phyloP scores from a whole-genome alignment of 2,329 filamentous ascomycete species.

The Sporothrix luriei region DNA sequence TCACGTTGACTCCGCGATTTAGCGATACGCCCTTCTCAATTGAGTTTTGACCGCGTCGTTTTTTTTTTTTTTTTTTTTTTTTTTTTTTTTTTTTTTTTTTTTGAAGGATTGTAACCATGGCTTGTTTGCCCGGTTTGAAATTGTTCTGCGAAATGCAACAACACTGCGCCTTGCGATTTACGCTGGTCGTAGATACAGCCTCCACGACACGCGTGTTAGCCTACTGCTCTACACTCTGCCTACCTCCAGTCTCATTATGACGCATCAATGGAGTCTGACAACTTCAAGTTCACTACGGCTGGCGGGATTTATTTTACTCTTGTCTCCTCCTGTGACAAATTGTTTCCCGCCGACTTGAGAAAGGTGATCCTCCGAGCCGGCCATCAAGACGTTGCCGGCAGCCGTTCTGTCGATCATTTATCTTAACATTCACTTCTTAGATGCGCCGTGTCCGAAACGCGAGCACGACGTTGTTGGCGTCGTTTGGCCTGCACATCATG shows the following conservation, averaged over 20 bases:
- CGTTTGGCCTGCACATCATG: background rate
- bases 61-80: background rate
- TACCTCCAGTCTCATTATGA: background rate
- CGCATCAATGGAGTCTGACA: background rate
- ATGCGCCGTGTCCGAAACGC: constrained; percentile 20
- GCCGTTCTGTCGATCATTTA: constrained; percentile 20
- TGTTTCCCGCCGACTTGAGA: background rate
- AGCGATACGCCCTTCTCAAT: constrained; percentile 7
- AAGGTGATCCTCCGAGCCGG: background rate
- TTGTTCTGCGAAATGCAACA: constrained; percentile 9
- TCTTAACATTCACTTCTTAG: background rate
- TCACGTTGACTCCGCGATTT: background rate
- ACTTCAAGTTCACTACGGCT: too few relatives aligned
- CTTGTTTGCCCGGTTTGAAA: background rate
- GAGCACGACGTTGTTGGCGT: background rate
- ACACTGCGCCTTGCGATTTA: background rate
- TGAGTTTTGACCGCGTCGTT: background rate
- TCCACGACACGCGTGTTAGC: background rate
- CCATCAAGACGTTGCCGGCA: background rate
- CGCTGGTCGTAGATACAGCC: background rate
- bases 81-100: background rate
- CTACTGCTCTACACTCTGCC: background rate
- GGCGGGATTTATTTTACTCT: too few relatives aligned
- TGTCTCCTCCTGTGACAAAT: too few relatives aligned
- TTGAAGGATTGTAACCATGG: background rate